phyloP scores from a whole-genome alignment of 1,284 basidiomycete genomes.

The Hypsizygus ulmarius region DNA sequence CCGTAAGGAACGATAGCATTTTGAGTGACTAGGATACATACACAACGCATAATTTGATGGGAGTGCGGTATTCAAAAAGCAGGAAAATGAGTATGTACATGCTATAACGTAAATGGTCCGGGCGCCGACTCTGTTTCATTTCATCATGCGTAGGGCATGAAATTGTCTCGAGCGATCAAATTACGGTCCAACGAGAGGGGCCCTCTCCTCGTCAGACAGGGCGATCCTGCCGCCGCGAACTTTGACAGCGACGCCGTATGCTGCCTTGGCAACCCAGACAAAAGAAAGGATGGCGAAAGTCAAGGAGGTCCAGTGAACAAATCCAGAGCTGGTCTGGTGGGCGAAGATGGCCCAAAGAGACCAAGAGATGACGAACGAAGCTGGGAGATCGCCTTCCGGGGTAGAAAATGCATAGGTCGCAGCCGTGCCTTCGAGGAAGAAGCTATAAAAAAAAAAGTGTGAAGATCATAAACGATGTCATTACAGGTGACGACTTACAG shows the following conservation, averaged over 20 bases:
- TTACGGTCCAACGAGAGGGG: conserved; percentile 59
- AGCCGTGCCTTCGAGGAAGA: conserved; percentile 93
- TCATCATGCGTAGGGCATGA: not conserved
- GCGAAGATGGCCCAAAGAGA: conserved; percentile 83
- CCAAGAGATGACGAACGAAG: conserved; percentile 83
- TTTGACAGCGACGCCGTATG: conserved; percentile 47
- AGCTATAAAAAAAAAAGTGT: conserved; percentile 36
- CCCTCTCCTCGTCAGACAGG: conserved; percentile 83
- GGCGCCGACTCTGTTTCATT: no score
- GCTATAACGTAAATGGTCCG: no score
- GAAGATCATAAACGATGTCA: not conserved
- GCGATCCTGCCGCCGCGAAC: conserved; percentile 43
- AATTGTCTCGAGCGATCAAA: not conserved
- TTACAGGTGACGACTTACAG: conserved; percentile 40
- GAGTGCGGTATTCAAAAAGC: no score
- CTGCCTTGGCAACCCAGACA: conserved; percentile 79
- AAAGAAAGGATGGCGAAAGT: conserved; percentile 84
- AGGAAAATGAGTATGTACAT: no score
- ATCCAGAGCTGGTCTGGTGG: conserved; percentile 58
- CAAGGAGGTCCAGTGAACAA: conserved; percentile 89
- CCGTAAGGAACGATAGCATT: no score
- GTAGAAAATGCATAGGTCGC: conserved; percentile 90
- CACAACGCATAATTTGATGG: no score
- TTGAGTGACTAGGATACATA: no score
- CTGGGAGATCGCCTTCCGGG: conserved; percentile 87